Evolutionary conservation across 352 stramenopile species (phyloP), one percentile per base, ranked within the genome.

Genomic region (Peronospora farinosa): DNA sequence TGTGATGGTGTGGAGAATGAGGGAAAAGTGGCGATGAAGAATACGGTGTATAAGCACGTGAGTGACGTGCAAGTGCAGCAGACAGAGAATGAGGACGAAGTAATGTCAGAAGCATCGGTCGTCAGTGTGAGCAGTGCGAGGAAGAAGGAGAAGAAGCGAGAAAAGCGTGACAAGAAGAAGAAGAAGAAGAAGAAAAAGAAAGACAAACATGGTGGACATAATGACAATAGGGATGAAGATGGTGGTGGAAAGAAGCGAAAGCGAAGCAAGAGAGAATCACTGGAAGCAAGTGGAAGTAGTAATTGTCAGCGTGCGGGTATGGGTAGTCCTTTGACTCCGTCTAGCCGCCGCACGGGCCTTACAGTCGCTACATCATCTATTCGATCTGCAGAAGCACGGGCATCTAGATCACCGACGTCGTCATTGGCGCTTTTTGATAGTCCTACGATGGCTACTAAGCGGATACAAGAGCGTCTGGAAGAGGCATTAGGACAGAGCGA

Each of bases 91-190:
- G 65, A 70, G 13, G 66, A 72, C 11, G 66, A 58, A 4, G 51
- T 12, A 9, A 59, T 66, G 54, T 71, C 61, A 15, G 72, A 86
- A 41, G 59, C 56, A 3, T 82, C 72, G 0, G 62, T 44, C 0
- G 58, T 72, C 25, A 68, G 58, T 32, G 61, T 21, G 1, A 63
- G 40, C 37, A 70, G 60, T 33, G 55, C 51, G 6, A 81, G 67
- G 32, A 75, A 41, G 21, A 81, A 74, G 50, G 65, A 81, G 31
- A 79, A 79, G 44, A 81, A 81, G 44, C 55, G 67, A 19, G 72
- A 80, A 25, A 81, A 84, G 43, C 54, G 55, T 9, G 72, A 78
- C 41, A 81, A 85, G 59, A 65, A 69, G 39, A 75, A 77, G 37
- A 60, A 60, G 40, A 75, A 64, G 31, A 79, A 65, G 54, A 79